phyloP scores from a whole-genome alignment of 371 early-diverging fungal species.

The Sanchytrium tribonematis region DNA sequence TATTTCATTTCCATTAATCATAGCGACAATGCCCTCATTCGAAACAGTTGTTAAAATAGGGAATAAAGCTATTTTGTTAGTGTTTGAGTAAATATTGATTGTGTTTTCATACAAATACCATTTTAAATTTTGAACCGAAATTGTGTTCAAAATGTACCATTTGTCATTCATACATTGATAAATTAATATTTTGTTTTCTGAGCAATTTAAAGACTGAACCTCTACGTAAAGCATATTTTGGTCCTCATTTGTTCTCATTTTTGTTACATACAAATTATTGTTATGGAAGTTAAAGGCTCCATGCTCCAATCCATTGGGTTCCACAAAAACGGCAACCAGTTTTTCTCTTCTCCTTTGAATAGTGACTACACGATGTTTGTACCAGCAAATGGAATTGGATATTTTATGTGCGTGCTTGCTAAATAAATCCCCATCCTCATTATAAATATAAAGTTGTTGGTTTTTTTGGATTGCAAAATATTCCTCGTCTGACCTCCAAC shows the following conservation, averaged over 20 bases:
- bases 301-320: neutral
- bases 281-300: neutral
- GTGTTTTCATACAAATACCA: neutral
- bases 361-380: neutral
- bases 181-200: neutral
- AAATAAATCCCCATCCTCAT: neutral
- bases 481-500: neutral
- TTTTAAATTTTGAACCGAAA: neutral
- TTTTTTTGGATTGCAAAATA: neutral
- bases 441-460: neutral
- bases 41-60: neutral
- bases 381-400: neutral
- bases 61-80: neutral
- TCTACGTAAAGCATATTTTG: neutral
- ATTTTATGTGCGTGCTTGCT: neutral
- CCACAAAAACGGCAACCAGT: neutral
- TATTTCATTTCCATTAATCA: neutral
- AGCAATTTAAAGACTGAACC: neutral
- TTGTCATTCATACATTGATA: neutral
- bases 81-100: neutral
- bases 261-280: neutral
- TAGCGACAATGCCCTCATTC: neutral
- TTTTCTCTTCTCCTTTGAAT: neutral
- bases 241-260: neutral
- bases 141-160: neutral